Evolutionary conservation across 352 stramenopile genomes (phyloP), one percentile per base, ranked within the genome.

Genomic region (Pseudoperonospora humuli): DNA sequence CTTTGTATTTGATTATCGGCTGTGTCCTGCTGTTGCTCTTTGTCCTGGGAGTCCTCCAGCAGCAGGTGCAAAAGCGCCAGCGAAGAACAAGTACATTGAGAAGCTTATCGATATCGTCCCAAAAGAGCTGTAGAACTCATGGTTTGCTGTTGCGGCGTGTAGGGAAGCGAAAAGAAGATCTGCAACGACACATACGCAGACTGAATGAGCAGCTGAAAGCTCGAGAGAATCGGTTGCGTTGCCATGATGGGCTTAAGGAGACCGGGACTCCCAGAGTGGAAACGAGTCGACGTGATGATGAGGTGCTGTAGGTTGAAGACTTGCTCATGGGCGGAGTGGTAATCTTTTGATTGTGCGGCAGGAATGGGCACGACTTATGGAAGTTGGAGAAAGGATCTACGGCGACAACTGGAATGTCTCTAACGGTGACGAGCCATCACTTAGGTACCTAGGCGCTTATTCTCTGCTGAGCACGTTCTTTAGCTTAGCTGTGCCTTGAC

Each of bases 161-260:
- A 45, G 55, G 64, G 10, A 67, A 64, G 10, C 74, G 75, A 24
- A 88, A 86, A 47, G 51, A 78, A 24, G 71, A 87, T 35, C 45
- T 90, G 2, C 49, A 51, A 21, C 69, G 64, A 10, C 86, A 81
- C 40, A 85, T 90, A 28, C 4, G 31, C 14, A 70, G 54, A 33
- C 56, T 87, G 8, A 64, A 68, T 23, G 38, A 54, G 3, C 67
- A 86, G 34, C 45, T 91, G 7, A 61, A 52, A 0, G 52, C 44
- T 17, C 64, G 72, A 11, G 60, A 88, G 38, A 49, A 80, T 48
- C 75, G 87, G 32, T 39, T 88, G 17, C 65, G 61, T 5, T 61
- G 65, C 5, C 75, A 87, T 39, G 68, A 85, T 19, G 58, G 83
- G 39, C 74, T 88, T 5, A 71, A 88, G 45, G 55, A 71, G 21